phyloP scores from a whole-genome alignment of 768 basidiomycete genomes.

The Chlorophyllum brunneum region DNA sequence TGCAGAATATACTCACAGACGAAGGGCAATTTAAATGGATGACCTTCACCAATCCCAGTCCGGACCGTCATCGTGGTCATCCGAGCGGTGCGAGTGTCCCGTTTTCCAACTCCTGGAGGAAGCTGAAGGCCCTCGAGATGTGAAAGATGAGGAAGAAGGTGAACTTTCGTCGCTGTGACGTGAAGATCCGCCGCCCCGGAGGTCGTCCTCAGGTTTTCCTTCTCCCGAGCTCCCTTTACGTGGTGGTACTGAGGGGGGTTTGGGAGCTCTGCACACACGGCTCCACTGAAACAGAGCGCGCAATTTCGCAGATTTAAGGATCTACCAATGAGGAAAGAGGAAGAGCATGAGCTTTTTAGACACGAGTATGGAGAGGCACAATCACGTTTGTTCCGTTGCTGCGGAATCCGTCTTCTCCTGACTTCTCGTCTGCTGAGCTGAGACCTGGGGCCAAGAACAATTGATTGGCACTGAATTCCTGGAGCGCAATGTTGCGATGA shows the following conservation, averaged over 20 bases:
- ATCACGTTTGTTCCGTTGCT: constrained; percentile 3
- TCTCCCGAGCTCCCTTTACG: background rate
- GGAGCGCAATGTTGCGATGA: background rate
- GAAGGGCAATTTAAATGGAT: background rate
- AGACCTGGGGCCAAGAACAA: background rate
- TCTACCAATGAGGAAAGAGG: background rate
- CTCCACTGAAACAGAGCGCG: constrained; percentile 8
- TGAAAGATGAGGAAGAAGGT: background rate
- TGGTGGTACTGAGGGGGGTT: background rate
- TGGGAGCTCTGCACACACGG: background rate
- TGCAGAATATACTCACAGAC: background rate
- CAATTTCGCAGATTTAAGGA: background rate
- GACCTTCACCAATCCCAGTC: constrained; percentile 14
- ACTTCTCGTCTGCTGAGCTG: background rate
- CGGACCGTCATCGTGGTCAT: constrained; percentile 1
- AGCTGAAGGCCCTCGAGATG: background rate
- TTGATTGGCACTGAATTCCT: background rate
- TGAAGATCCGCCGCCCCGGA: background rate
- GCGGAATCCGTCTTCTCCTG: background rate
- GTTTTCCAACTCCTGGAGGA: background rate
- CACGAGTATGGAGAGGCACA: background rate
- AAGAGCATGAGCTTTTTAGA: background rate
- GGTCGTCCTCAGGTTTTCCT: background rate
- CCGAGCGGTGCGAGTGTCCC: background rate
- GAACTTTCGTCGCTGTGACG: background rate